Conservation (phyloP, 2,329 filamentous ascomycete genomes). For the Aspergillus tamarii region DNA sequence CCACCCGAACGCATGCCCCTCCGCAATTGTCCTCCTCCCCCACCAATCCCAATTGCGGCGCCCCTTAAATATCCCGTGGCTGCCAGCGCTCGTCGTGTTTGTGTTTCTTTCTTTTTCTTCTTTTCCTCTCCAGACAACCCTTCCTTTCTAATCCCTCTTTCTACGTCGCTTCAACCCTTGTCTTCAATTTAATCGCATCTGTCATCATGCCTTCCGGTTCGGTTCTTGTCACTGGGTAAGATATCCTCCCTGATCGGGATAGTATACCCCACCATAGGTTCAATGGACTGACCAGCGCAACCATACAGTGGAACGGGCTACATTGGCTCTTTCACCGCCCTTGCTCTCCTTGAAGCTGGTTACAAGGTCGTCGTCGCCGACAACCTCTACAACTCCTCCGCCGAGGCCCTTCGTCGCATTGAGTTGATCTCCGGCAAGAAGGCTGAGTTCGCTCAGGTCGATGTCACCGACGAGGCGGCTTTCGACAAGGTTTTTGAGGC, state of each 20-base stretch:
- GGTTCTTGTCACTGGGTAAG: conserved; percentile 90
- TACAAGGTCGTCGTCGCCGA: conserved; percentile 98
- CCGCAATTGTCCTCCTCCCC: conserved; percentile 7
- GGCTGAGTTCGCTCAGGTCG: conserved; percentile 80
- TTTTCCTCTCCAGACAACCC: conserved; percentile 3
- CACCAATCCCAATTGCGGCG: conserved; percentile 3
- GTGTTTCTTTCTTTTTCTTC: conserved; percentile 8
- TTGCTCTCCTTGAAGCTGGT: conserved; percentile 87
- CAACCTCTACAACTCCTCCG: conserved; percentile 95
- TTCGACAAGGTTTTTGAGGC: conserved; percentile 86
- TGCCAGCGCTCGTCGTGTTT: not conserved
- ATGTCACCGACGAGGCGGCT: conserved; percentile 82
- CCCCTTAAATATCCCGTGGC: conserved; percentile 14
- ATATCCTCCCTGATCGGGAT: conserved; percentile 26
- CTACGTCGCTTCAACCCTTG: not conserved
- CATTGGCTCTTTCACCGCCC: conserved; percentile 95
- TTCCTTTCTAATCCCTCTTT: conserved; percentile 4
- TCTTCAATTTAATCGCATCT: conserved; percentile 10
- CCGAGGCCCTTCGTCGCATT: conserved; percentile 90
- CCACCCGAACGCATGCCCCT: conserved; percentile 2
- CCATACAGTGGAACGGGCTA: conserved; percentile 86
- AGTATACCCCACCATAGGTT: conserved; percentile 1
- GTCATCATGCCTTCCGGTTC: conserved; percentile 76
- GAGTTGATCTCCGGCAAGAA: conserved; percentile 90
- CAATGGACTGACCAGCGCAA: conserved; percentile 25